Base-by-base conservation (phyloP, 2,329 filamentous ascomycete genomes). In the Clonostachys rosea region DNA sequence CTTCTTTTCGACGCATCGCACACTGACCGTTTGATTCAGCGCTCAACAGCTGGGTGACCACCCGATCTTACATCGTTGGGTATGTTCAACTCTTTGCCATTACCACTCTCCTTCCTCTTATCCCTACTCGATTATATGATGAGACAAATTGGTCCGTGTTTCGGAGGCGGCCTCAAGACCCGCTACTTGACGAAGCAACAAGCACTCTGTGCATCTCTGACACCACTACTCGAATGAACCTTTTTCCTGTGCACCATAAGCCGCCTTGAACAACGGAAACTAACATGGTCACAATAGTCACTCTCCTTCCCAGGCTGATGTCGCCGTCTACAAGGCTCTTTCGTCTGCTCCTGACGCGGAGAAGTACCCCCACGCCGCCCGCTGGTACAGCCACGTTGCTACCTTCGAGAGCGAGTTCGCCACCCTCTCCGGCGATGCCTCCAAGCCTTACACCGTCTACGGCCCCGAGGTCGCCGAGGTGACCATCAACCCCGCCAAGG, bases 361-460 rank as follows among this genome's bases (percentile, higher is more conserved):
- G 70, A 95, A 95, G 79, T 96, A 87, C 84, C 91, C 92, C 64
- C 80, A 96, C 77, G 91, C 87, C 65, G 90, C 89, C 67, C 87
- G 94, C 73, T 99, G 94, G 94, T 96, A 96, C 85, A 96, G 95
- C 84, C 92, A 99, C 84, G 89, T 96, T 67, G 83, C 88, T 70
- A 87, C 88, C 61, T 96, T 89, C 78, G 86, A 95, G 81, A 80
- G 87, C 59, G 92, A 97, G 73, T 97, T 97, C 78, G 79, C 87
- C 63, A 87, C 84, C 56, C 88, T 99, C 45, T 82, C 90, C 50
- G 94, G 94, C 71, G 92, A 97, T 75, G 83, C 91, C 60, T 87
- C 87, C 70, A 91, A 94, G 79, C 79, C 86, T 58, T 89, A 86
- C 79, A 91, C 88, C 62, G 81, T 86, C 68, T 97, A 97, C 76